A percentile compares a stretch with the other conserved stretches of the same genome.
phyloP scores from a whole-genome alignment of 1,284 basidiomycete genomes.

The Cutaneotrichosporon cutaneum region DNA sequence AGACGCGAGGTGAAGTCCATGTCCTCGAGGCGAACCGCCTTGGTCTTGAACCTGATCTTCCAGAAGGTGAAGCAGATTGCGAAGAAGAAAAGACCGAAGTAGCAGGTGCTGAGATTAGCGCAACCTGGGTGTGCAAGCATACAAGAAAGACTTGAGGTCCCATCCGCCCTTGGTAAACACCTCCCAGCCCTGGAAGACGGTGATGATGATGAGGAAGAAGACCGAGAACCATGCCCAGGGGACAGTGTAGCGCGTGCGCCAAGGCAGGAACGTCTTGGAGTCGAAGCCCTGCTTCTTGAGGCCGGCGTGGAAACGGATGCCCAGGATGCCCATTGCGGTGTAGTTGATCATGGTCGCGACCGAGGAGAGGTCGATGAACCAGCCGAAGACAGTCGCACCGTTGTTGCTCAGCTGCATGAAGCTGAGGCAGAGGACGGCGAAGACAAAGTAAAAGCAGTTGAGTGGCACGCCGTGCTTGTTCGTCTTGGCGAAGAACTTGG shows the following conservation, averaged over 20 bases:
- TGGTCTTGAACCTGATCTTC: conserved; percentile 23
- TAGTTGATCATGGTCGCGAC: conserved; percentile 21
- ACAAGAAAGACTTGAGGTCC: conserved; percentile 25
- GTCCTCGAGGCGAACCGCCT: conserved; percentile 8
- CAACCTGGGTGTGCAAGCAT: too few species aligned
- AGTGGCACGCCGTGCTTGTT: conserved; percentile 68
- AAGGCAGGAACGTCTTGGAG: conserved; percentile 17
- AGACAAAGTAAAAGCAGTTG: conserved; percentile 64
- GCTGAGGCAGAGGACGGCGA: conserved; percentile 61
- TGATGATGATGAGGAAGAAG: conserved; percentile 31
- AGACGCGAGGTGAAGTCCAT: conserved; percentile 9
- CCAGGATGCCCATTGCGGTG: conserved; percentile 49
- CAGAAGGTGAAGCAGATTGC: conserved; percentile 3
- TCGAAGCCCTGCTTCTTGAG: conserved; percentile 33
- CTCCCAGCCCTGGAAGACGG: conserved; percentile 29
- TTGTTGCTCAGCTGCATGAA: conserved; percentile 60
- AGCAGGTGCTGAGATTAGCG: too few species aligned
- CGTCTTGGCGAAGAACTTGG: conserved; percentile 42
- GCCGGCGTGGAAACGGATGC: conserved; percentile 35
- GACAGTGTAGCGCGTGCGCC: conserved; percentile 21
- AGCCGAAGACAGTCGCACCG: conserved; percentile 68
- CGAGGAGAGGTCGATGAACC: conserved; percentile 57
- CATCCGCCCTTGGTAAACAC: conserved; percentile 24
- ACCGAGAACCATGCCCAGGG: conserved; percentile 24
- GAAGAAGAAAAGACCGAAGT: conserved; percentile 19